Percentiles rank a stretch among this genome's conserved stretches.
Conservation (phyloP, 1,284 basidiomycete species). For the Schizophyllum amplum region DNA sequence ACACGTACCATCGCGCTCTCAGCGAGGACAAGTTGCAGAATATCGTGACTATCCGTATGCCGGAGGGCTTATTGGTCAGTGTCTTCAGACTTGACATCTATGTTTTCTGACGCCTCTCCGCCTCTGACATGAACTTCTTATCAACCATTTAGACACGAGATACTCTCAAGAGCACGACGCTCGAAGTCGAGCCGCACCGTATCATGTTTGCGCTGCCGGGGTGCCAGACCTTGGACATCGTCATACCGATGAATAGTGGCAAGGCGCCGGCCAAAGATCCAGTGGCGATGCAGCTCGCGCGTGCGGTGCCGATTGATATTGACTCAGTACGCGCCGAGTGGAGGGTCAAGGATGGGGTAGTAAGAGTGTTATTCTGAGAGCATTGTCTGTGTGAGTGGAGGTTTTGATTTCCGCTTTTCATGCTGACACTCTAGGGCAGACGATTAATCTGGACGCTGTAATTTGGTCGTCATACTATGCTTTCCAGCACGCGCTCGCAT, state of each 20-base stretch:
- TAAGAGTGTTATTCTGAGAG: background rate
- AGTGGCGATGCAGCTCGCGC: slow-evolving; percentile 38
- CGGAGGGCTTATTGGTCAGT: slow-evolving; percentile 7
- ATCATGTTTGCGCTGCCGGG: slow-evolving; percentile 42
- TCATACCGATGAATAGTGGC: slow-evolving; percentile 43
- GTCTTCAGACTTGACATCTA: too few relatives aligned
- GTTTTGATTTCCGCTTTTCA: background rate
- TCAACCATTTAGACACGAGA: slow-evolving; percentile 34
- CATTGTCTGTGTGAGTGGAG: background rate
- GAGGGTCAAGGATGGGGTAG: slow-evolving; percentile 38
- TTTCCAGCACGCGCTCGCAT: too few relatives aligned
- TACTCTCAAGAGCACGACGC: slow-evolving; percentile 34
- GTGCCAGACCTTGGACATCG: slow-evolving; percentile 42
- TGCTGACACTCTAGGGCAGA: too few relatives aligned
- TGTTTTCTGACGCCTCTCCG: too few relatives aligned
- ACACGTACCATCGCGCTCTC: slow-evolving; percentile 7
- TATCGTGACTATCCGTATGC: slow-evolving; percentile 6
- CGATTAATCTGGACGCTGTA: too few relatives aligned
- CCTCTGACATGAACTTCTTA: too few relatives aligned
- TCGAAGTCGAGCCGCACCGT: slow-evolving; percentile 54
- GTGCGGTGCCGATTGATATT: slow-evolving; percentile 48
- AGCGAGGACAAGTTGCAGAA: slow-evolving; percentile 9
- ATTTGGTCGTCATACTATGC: too few relatives aligned
- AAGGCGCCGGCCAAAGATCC: slow-evolving; percentile 28
- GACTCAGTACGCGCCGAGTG: slow-evolving; percentile 57